Base-by-base conservation (phyloP, 805 yeast genomes). In the Nakazawaea siamensis region DNA sequence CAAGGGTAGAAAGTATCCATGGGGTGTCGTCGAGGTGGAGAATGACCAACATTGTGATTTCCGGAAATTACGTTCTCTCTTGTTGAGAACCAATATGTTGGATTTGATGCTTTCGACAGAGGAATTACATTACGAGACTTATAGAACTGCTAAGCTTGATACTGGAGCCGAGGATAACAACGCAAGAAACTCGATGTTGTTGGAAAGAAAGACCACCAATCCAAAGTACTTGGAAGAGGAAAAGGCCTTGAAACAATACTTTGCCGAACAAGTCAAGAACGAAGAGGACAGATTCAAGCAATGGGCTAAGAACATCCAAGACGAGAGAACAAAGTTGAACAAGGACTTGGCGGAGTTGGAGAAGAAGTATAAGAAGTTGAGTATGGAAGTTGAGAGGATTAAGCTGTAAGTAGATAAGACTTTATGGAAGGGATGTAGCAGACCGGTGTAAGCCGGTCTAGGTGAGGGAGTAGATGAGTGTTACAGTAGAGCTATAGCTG, bases 271-370 rank as follows among this genome's bases (percentile, higher is more conserved):
- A 66, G 85, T 92, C 41, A 88, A 90, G 64, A 83, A 83, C 31
- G 98, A 92, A 64, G 98, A 92, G 54, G 94, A 86, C 52, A 75
- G 98, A 55, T 92, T 92, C 61, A 84, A 94, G 68, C 95, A 90
- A 67, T 92, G 99, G 98, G 97, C 88, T 64, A 84, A 87, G 49
- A 90, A 92, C 55, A 85, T 92, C 48, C 92, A 87, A 47, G 86
- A 85, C 48, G 97, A 92, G 65, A 82, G 95, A 64, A 84, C 87
- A 60, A 76, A 95, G 58, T 71, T 92, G 55, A 92, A 92, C 63
- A 82, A 81, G 59, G 98, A 92, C 60, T 71, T 92, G 50, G 96
- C 90, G 50, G 86, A 82, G 48, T 75, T 88, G 62, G 95, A 87
- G 58, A 60, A 71, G 39, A 79, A 81, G 56, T 74, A 80, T 50